Base-by-base conservation (phyloP, 2,329 filamentous ascomycete genomes). In the Nothopassalora personata region DNA sequence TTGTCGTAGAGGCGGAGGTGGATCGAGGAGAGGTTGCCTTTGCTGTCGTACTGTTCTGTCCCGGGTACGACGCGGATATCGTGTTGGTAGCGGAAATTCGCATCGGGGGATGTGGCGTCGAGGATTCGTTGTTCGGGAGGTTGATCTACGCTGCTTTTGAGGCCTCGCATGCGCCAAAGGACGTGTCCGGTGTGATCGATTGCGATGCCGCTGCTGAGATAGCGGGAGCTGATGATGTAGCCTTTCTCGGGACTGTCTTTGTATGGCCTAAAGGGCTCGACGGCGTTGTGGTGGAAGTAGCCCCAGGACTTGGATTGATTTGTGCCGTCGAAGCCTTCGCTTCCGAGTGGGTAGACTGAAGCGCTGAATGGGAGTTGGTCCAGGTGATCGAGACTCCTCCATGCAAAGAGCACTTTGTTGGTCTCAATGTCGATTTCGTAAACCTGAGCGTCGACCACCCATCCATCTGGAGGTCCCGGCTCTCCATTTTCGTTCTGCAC, bases 321-420 rank as follows among this genome's bases (percentile, higher is more conserved):
- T 5, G 43, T 53, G 9, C 64, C 64, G 43, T 65, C 60, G 23
- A 54, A 60, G 13, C 61, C 64, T 15, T 65, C 63, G 39, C 58
- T 61, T 27, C 64, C 64, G 1, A 64, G 47, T 13, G 64, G 60
- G 19, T 63, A 64, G 4, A 76, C 72, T 1, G 79, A 63, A 75
- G 58, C 62, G n/a, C 6, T 59, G 33, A 66, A 36, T 6, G 64
- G 64, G 10, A 66, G 36, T 27, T 73, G 67, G 4, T 74, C 67
- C 0, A 73, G 70, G 51, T 76, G 72, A 9, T 75, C 67, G 0
- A 74, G 70, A 52, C 69, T 68, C 11, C 71, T 72, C 74, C 74
- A 76, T 27, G 70, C 63, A 43, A 75, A 76, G 0, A 75, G 50
- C 3, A 74, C 56, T 11, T 71, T 61, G 11, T 72, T 70, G 1